Conservation (phyloP, 2,329 filamentous ascomycete genomes). For the Diplocarpon mali region DNA sequence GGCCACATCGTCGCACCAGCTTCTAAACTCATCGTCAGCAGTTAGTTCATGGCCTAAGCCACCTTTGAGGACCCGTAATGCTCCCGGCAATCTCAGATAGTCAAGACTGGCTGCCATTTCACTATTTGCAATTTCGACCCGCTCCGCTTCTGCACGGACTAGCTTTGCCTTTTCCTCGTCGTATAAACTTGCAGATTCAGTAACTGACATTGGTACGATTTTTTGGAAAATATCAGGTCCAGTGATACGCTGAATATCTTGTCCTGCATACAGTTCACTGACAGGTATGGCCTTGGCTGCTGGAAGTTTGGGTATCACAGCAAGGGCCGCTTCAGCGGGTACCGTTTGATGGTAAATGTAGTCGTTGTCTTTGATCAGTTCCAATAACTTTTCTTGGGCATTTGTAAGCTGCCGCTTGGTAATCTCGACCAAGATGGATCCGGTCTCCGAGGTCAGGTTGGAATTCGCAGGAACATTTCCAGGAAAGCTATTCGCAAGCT, state of each 20-base stretch:
- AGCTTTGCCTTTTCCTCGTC: constrained; percentile 98
- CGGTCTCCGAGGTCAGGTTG: constrained; percentile 74
- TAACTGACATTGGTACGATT: constrained; percentile 91
- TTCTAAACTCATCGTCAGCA: constrained; percentile 82
- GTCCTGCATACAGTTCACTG: constrained; percentile 89
- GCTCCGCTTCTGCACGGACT: constrained; percentile 84
- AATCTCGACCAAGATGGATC: constrained; percentile 62
- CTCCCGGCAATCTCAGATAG: constrained; percentile 81
- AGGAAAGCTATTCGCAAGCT: constrained; percentile 69
- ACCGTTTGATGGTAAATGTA: constrained; percentile 96
- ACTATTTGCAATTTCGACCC: constrained; percentile 82
- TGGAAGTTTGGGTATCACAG: constrained; percentile 78
- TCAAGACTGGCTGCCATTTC: constrained; percentile 95
- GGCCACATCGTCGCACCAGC: constrained; percentile 88
- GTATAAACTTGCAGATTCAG: constrained; percentile 91
- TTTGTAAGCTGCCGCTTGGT: constrained; percentile 71
- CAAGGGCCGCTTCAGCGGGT: constrained; percentile 70
- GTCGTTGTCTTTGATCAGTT: constrained; percentile 85
- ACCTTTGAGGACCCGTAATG: constrained; percentile 83
- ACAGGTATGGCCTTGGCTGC: constrained; percentile 96
- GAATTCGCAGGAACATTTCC: constrained; percentile 66
- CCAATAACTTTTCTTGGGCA: constrained; percentile 69
- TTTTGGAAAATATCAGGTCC: constrained; percentile 95
- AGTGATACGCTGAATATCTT: constrained; percentile 94
- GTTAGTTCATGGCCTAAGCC: constrained; percentile 81